Percentiles rank a stretch among this genome's conserved stretches.
Evolutionary conservation across 2,329 filamentous ascomycete genomes (phyloP).

Genomic region (Scorias spongiosa): DNA sequence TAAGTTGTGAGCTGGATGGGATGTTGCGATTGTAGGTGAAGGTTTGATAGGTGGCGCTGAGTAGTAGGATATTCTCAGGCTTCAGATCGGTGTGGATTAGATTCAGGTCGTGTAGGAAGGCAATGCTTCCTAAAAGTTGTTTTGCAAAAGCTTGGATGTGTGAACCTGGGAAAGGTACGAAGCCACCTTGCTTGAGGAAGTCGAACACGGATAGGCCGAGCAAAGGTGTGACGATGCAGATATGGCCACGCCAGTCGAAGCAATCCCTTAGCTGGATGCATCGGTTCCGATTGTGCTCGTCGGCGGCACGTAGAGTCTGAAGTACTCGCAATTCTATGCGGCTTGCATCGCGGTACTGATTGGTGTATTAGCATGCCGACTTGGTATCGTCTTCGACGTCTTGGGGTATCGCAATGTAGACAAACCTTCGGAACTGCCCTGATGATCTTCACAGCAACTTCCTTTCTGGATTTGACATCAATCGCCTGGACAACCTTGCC

Average conservation of each 20-base stretch:
- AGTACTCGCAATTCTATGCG: constrained; percentile 87
- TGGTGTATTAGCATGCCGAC: constrained; percentile 1
- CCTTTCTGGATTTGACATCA: constrained; percentile 58
- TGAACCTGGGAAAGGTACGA: constrained; percentile 94
- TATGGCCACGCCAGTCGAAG: constrained; percentile 94
- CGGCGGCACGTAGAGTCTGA: constrained; percentile 81
- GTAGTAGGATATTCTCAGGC: constrained; percentile 52
- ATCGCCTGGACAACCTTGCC: constrained; percentile 93
- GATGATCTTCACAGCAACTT: constrained; percentile 96
- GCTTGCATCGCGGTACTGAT: constrained; percentile 73
- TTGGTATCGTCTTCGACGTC: neutral
- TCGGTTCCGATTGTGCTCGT: constrained; percentile 79
- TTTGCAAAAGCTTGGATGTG: constrained; percentile 96
- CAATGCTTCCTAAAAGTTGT: constrained; percentile 94
- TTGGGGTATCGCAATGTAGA: neutral
- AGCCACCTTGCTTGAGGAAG: constrained; percentile 86
- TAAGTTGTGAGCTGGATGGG: constrained; percentile 46
- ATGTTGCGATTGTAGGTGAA: constrained; percentile 56
- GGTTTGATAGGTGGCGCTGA: constrained; percentile 50
- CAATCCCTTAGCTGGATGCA: constrained; percentile 95
- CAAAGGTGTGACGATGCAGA: constrained; percentile 66
- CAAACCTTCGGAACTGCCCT: constrained; percentile 74
- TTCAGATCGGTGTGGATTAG: constrained; percentile 80
- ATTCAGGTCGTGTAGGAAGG: constrained; percentile 92
- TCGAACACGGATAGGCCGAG: constrained; percentile 96